Percentiles rank a stretch among this genome's conserved stretches.
Conservation (phyloP, 2,329 filamentous ascomycete species). For the Pyrenochaeta sp. region DNA sequence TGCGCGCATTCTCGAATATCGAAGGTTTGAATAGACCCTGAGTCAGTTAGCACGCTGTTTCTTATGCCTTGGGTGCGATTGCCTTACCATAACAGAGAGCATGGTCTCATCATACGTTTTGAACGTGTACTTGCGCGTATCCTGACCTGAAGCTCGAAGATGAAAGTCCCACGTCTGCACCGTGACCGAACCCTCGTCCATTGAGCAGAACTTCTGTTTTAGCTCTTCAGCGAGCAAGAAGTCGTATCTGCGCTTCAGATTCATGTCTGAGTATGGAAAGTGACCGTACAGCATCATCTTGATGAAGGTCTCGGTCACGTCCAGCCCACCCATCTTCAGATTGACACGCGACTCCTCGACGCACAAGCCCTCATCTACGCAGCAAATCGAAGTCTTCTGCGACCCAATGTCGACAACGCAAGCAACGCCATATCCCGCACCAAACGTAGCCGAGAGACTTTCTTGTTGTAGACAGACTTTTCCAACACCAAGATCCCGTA, state of each 20-base stretch:
- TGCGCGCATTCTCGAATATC: conserved; percentile 83
- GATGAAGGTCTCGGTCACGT: conserved; percentile 92
- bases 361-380: conserved; percentile 94
- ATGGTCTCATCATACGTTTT: conserved; percentile 98
- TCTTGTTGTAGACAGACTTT: conserved; percentile 95
- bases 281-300: conserved; percentile 98
- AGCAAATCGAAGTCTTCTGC: conserved; percentile 96
- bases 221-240: conserved; percentile 94
- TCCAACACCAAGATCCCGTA: conserved; percentile 89
- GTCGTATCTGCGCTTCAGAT: conserved; percentile 87
- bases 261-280: conserved; percentile 95
- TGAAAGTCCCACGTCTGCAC: conserved; percentile 92
- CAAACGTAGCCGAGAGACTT: conserved; percentile 92
- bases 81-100: conserved; percentile 78
- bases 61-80: neutral
- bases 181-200: conserved; percentile 88
- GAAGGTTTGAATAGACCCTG: conserved; percentile 86
- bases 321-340: conserved; percentile 89
- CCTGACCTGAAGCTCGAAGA: conserved; percentile 83
- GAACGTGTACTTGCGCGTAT: conserved; percentile 92
- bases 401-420: conserved; percentile 97
- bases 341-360: conserved; percentile 95
- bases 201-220: conserved; percentile 90
- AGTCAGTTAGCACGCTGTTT: conserved; percentile 14
- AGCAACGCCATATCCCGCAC: conserved; percentile 90